These are phyloP conservation scores for Amanita phalloides DNA, from an alignment of 768 basidiomycete species.

Conservation along the genomic window DNA sequence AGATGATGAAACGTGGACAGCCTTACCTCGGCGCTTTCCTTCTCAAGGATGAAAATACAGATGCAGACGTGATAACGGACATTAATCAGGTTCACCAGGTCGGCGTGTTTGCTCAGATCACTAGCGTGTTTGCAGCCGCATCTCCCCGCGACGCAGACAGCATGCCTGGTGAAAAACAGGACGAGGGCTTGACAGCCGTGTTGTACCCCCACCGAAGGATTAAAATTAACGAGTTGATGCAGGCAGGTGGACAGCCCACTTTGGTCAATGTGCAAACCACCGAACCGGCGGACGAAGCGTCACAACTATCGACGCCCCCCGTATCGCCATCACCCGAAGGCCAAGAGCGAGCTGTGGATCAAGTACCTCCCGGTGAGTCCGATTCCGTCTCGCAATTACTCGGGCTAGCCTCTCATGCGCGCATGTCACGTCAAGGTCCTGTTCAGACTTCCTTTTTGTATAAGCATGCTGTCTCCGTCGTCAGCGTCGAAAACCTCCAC, in stretches of 20 bases:
- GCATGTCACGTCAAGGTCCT: slow-evolving; percentile 25
- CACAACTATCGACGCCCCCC: slow-evolving; percentile 39
- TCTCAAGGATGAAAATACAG: slow-evolving; percentile 86
- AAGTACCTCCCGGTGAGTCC: slow-evolving; percentile 2
- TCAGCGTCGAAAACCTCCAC: slow-evolving; percentile 74
- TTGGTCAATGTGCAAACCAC: slow-evolving; percentile 23
- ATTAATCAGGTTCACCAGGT: slow-evolving; percentile 83
- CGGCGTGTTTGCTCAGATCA: slow-evolving; percentile 96
- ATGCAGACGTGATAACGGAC: slow-evolving; percentile 88
- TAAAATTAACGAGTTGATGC: slow-evolving; percentile 77
- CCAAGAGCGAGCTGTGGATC: slow-evolving; percentile 9
- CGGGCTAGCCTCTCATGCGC: not conserved
- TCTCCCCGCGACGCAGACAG: slow-evolving; percentile 35
- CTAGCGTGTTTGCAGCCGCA: slow-evolving; percentile 48
- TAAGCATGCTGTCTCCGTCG: slow-evolving; percentile 75
- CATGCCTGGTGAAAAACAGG: slow-evolving; percentile 51
- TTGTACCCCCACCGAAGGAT: slow-evolving; percentile 91
- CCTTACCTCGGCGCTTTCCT: slow-evolving; percentile 96
- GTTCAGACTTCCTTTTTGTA: slow-evolving; percentile 81
- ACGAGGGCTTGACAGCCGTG: slow-evolving; percentile 90
- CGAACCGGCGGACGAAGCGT: slow-evolving; percentile 26
- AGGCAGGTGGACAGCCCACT: slow-evolving; percentile 33
- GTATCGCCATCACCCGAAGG: slow-evolving; percentile 24
- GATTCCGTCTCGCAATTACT: not conserved
- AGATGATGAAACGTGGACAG: slow-evolving; percentile 94